Evolutionary conservation across 805 yeast genomes (phyloP), one percentile per base, ranked within the genome.

Genomic region (Lachancea waltii): DNA sequence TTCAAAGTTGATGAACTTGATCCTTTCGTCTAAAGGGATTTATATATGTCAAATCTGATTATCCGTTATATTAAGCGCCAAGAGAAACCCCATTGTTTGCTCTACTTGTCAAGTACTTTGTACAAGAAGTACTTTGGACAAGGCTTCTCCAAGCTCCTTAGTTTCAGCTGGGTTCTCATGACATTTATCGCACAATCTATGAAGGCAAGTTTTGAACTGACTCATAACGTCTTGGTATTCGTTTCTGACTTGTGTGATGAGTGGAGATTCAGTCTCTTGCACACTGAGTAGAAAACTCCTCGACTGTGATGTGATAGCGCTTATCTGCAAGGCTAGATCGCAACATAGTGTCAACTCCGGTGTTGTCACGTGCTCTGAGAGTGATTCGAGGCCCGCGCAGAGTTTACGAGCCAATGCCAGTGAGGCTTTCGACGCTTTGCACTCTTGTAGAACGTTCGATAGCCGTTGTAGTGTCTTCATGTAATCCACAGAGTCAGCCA

Each of bases 171-270:
- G 38, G 14, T 16, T 28, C 11, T 21, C 33, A 17, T 28, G 28
- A 23, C 37, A 34, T 13, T 27, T 34, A 27, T 34, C 32, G 21
- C 37, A 26, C 31, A 34, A 15, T 10, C 19, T 20, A 38, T 54
- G 55, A 14, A 58, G 39, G 13, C 59, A 54, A 5, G 52, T 42
- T 33, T 53, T 60, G 21, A 54, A 56, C 14, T 51, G 54, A 28
- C 50, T 56, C 11, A 56, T 37, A n/a, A 57, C 40, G 9, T 58
- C 54, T 23, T 54, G 60, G 36, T 52, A 54, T 31, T 55, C 62
- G 30, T 56, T 55, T 22, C 54, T 48, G 20, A 55, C 25, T 30
- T 55, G 55, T 29, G 46, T 50, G 14, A 56, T 40, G 28, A 50
- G 46, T 11, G 62, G 58, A 3, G 63, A 57, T 11, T 48, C 48